Base-by-base conservation (phyloP, 2,329 filamentous ascomycete species). In the Epichloe amarillans region DNA sequence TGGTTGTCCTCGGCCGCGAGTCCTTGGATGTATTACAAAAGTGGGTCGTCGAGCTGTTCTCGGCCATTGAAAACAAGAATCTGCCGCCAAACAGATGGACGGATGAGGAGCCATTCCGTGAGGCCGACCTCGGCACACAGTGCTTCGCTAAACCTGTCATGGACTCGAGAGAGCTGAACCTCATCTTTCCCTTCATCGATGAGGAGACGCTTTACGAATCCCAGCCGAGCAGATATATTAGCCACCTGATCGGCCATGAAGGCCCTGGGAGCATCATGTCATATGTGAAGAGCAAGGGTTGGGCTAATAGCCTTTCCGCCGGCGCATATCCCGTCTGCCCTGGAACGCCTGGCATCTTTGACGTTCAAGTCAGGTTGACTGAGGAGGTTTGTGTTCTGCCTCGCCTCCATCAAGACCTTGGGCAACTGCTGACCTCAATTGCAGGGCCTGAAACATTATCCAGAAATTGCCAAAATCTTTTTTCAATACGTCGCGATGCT, bases 401-500 rank as follows among this genome's bases (percentile, higher is more conserved):
- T 40, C 14, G 8, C n/a, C 14, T 15, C 8, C 46, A 39, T 11
- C 36, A 30, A n/a, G 41, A 26, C 17, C 19, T 41, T 15, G 33
- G 12, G 48, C 35, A 36, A 35, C 40, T 15, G 47, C 45, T 40
- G 53, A 55, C 19, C 23, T 46, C 4, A 6, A 12, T 23, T 12
- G 26, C 19, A 78, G 74, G 77, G 88, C 5, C 69, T 95, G 50
- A 84, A 84, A 60, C 75, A 91, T 58, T 93, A 95, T 68, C 77
- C 83, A 52, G 86, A 95, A 60, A 80, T 96, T 17, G 76, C 85
- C 55, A 90, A 90, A 66, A 79, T 83, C 33, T 77, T 95, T 54
- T 96, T 96, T 70, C 84, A 95, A 64, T 98, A 98, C 61, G 82
- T 97, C 55, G 82, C 88, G 11, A 79, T 98, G 65, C 77, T 98